Evolutionary conservation across 257 asterid genomes (phyloP).

Genomic region (Rubia yunnanensis): DNA sequence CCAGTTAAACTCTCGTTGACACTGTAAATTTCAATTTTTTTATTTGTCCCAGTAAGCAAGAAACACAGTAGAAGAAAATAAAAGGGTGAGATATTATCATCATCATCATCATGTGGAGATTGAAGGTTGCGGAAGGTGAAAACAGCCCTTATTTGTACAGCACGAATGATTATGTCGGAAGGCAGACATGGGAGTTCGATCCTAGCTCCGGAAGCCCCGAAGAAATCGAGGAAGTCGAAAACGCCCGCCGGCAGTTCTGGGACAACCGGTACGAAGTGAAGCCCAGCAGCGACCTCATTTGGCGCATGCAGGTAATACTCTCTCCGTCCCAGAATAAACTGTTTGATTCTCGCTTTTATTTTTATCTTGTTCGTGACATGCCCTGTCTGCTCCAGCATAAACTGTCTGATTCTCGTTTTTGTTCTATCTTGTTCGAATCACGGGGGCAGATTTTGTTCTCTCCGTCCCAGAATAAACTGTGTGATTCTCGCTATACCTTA

Average conservation of each 20-base stretch:
- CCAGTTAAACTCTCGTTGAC: no score
- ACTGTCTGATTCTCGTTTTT: no score
- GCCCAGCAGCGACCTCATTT: constrained; percentile 56
- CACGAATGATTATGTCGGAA: constrained; percentile 54
- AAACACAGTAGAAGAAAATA: not conserved
- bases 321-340: no score
- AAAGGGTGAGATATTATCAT: not conserved
- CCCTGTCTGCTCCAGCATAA: no score
- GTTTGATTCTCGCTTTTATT: not conserved
- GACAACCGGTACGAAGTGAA: constrained; percentile 40
- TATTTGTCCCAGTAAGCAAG: not conserved
- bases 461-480: no score
- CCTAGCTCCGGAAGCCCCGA: constrained; percentile 39
- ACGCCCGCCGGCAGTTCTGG: constrained; percentile 49
- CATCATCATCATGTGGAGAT: constrained; percentile 41
- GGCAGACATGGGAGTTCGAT: constrained; percentile 59
- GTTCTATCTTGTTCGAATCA: no score
- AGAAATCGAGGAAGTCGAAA: constrained; percentile 36
- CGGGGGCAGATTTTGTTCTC: no score
- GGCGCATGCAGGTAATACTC: constrained; percentile 52
- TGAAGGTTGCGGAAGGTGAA: constrained; percentile 46
- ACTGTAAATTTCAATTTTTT: not conserved
- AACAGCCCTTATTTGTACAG: constrained; percentile 45
- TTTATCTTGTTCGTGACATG: no score
- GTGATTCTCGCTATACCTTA: no score